phyloP scores from a whole-genome alignment of 805 yeast genomes.

The Myxozyma kluyveri region DNA sequence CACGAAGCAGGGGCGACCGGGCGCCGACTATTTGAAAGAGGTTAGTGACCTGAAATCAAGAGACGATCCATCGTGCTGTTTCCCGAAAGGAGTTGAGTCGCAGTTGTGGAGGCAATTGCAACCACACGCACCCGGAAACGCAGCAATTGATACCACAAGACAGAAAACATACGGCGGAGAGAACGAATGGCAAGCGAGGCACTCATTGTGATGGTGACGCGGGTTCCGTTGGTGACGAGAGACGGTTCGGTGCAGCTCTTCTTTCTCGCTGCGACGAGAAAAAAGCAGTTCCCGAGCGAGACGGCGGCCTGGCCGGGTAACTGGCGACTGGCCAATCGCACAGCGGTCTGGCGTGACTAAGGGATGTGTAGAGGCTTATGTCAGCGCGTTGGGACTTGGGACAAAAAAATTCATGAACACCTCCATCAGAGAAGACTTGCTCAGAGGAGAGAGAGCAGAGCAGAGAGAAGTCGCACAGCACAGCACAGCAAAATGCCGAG shows the following conservation, averaged over 20 bases:
- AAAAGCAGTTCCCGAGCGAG: not conserved
- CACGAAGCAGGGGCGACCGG: conserved; percentile 11
- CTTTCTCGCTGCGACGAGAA: not conserved
- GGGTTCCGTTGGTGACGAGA: not conserved
- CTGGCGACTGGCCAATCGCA: not conserved
- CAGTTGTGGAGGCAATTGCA: no score
- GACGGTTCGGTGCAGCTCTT: not conserved
- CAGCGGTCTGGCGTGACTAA: not conserved
- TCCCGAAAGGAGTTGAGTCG: no score
- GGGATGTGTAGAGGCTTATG: not conserved
- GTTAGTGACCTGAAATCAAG: not conserved
- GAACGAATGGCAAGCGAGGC: conserved; percentile 24
- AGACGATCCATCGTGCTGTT: conserved; percentile 1
- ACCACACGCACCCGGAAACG: conserved; percentile 1
- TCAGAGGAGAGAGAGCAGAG: no score
- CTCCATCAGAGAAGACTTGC: no score
- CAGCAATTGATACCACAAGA: not conserved
- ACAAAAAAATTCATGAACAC: no score
- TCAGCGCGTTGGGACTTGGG: not conserved
- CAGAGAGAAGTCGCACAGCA: no score
- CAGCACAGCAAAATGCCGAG: conserved; percentile 16
- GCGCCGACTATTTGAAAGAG: not conserved
- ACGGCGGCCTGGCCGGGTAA: not conserved
- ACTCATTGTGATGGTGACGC: conserved; percentile 20
- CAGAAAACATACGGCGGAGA: conserved; percentile 18